Evolutionary conservation across 2,329 filamentous ascomycete species (phyloP).

Genomic region (Magnaporthiopsis incrustans): DNA sequence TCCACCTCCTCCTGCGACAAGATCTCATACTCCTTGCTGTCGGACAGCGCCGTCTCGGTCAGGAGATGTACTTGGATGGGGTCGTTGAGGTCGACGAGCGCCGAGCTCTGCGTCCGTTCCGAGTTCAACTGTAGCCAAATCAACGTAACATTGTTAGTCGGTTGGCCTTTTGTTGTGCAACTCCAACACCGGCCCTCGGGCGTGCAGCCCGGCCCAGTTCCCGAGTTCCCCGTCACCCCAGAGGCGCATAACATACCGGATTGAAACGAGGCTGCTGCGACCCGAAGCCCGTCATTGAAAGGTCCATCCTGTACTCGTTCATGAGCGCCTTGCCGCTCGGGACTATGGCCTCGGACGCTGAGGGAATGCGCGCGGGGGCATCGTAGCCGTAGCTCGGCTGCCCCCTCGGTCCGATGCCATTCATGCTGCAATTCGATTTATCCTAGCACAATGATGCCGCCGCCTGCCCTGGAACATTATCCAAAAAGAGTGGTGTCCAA

Average conservation of each 20-base stretch:
- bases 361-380: conserved; percentile 17
- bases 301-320: conserved; percentile 51
- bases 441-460: background rate
- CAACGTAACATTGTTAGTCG: background rate
- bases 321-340: conserved; percentile 42
- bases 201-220: background rate
- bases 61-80: conserved; percentile 82
- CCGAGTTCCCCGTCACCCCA: background rate
- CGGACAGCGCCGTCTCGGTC: conserved; percentile 84
- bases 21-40: conserved; percentile 79
- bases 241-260: conserved; percentile 37
- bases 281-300: conserved; percentile 41
- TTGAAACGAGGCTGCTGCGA: conserved; percentile 47
- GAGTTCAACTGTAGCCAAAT: conserved; percentile 35
- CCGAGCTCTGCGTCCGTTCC: conserved; percentile 45
- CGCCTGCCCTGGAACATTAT: conserved; percentile 2
- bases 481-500: conserved; percentile 3
- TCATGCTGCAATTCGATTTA: conserved; percentile 24
- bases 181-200: background rate
- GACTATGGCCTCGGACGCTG: conserved; percentile 24
- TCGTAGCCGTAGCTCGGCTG: conserved; percentile 26
- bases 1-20: conserved; percentile 90
- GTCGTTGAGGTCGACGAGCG: conserved; percentile 56
- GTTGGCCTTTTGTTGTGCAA: background rate
- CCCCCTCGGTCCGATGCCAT: conserved; percentile 25